Base-by-base conservation (phyloP, 306 rosid genomes). In the Echinosophora koreensis region DNA sequence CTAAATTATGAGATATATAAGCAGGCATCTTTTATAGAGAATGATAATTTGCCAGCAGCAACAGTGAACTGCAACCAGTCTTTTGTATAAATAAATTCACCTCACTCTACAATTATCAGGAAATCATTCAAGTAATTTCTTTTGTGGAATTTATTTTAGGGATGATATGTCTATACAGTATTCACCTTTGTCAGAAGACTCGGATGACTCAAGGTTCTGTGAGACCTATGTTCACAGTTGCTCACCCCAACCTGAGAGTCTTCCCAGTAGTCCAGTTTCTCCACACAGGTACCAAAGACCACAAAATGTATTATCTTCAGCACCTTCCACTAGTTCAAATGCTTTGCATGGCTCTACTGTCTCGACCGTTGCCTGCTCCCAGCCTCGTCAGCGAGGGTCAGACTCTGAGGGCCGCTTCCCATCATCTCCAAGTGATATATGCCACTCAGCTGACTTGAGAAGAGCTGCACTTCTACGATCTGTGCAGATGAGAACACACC, bases 181-280 rank as follows among this genome's bases (percentile, higher is more conserved):
- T 83, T 95, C 98, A 66, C 99, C 98, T 0, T 92, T 95, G 99
- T 95, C 97, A n/a, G 99, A 95, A 81, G 99, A 95, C 83, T 92
- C 89, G 0, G 97, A 91, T 50, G 99, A 95, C 83, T 80, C 91
- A 4, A 85, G 86, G 54, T 95, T 83, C 77, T 92, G 90, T 7
- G 99, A 95, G 76, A 84, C 78, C 30, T 72, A 87, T 3, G 39
- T 81, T 32, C 90, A 82, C 77, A 75, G 84, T 44, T 87, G 87
- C 68, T 76, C 96, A 39, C 84, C 87, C 77, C 91, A 83, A 60
- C 89, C 87, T 0, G 99, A 95, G 58, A 90, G 92, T 39, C 61
- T 72, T 59, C 92, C 97, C n/a, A 83, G 97, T 11, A 93, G 98
- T 85, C 97, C 98, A 34, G 96, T 81, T 79, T 93, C 98, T 83